Evolutionary conservation across 2,329 filamentous ascomycete genomes (phyloP), one percentile per base, ranked within the genome.

Genomic region (Aspergillus neoniger): DNA sequence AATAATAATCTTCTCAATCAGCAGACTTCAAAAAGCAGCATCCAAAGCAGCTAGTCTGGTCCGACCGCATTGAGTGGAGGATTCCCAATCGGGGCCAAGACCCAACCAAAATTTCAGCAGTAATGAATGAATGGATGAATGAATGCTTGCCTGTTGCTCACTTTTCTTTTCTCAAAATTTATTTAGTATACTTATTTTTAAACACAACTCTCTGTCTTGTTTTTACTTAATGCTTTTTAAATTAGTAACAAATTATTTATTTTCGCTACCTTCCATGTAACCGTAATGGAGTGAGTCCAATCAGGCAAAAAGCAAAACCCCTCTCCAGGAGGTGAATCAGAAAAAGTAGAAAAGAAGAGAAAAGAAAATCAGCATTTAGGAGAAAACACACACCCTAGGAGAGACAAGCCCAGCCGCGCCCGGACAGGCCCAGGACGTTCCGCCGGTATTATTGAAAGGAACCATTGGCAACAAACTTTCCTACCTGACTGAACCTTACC

Each of bases 311-410:
- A 51, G 58, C 43, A 44, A 55, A 51, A 7, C 28, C 15, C 17
- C 23, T n/a, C 55, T 23, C 44, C 55, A 36, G 6, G 32, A 36
- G 32, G 32, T 36, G 32, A 36, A 36, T 14, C 32, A 55, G 32
- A 28, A 32, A 32, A 62, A 57, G 47, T 48, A 43, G 28, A 30
- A 12, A 30, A 30, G 28, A 30, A 30, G 4, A 38, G 14, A 50
- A 59, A 59, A 51, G 21, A 49, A 30, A 49, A 55, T 51, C 52
- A 47, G n/a, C 30, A 52, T 51, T 51, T 44, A n/a, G 17, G 32
- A 41, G 61, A 61, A 55, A 28, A 49, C 51, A 25, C 32, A 28
- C 25, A 28, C 25, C 25, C 25, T 28, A 58, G 57, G 60, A 61
- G 55, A 57, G 50, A 56, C 36, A 36, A 53, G 32, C 32, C 32